A percentile compares a stretch with the other conserved stretches of the same genome.
Conservation (phyloP, 1,284 basidiomycete species). For the Rugosomyces carneus region DNA sequence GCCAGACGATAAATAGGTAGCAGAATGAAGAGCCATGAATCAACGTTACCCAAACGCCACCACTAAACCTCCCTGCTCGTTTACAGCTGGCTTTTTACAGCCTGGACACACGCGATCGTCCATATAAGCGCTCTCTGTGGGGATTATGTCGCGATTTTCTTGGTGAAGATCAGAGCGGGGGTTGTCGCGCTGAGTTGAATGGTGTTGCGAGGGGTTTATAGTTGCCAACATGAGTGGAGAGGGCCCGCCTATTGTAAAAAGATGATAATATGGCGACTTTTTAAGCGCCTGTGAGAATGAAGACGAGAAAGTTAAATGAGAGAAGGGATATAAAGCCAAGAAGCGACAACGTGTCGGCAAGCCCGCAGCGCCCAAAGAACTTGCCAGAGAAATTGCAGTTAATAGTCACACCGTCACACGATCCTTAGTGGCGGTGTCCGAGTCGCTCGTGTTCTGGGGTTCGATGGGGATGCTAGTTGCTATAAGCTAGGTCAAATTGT, state of each 20-base stretch:
- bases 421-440: slow-evolving; percentile 12
- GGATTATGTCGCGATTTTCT: slow-evolving; percentile 11
- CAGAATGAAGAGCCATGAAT: slow-evolving; percentile 4
- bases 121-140: slow-evolving; percentile 23
- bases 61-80: slow-evolving; percentile 80
- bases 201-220: slow-evolving; percentile 21
- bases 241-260: slow-evolving; percentile 11
- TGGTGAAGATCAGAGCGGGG: slow-evolving; percentile 27
- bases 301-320: slow-evolving; percentile 12
- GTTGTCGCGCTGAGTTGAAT: slow-evolving; percentile 28
- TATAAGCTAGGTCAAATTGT: too few species aligned
- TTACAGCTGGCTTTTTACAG: slow-evolving; percentile 78
- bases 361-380: neutral
- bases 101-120: slow-evolving; percentile 78
- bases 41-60: slow-evolving; percentile 81
- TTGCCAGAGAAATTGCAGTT: slow-evolving; percentile 8
- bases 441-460: neutral
- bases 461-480: neutral
- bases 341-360: slow-evolving; percentile 13
- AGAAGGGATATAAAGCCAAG: slow-evolving; percentile 12
- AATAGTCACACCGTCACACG: slow-evolving; percentile 12
- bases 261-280: slow-evolving; percentile 18
- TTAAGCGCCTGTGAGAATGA: slow-evolving; percentile 21
- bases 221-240: slow-evolving; percentile 24
- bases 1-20: neutral